A percentile compares a stretch with the other conserved stretches of the same genome.
Conservation (phyloP, 768 basidiomycete species). For the Leccinum variicolor region DNA sequence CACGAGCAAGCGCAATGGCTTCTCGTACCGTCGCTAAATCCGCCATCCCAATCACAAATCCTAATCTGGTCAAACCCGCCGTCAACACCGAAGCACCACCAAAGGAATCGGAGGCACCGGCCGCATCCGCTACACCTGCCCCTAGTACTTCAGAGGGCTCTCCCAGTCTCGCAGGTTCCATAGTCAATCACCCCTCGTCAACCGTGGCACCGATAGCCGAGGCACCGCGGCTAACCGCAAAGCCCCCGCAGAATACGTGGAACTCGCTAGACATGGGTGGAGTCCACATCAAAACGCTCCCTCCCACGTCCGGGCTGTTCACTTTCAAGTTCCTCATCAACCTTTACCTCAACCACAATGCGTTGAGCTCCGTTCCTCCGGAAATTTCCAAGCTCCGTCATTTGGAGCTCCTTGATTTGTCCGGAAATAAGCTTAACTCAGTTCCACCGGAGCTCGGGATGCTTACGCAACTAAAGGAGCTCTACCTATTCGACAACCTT, state of each 20-base stretch:
- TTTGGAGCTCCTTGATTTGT: constrained; percentile 87
- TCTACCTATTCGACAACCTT: constrained; percentile 95
- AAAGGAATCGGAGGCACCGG: constrained; percentile 30
- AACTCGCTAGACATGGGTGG: constrained; percentile 95
- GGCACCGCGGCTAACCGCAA: constrained; percentile 60
- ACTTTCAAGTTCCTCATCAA: constrained; percentile 90
- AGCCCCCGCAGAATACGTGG: constrained; percentile 79
- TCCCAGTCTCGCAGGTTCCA: constrained; percentile 31
- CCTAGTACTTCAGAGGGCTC: constrained; percentile 35
- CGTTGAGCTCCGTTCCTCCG: constrained; percentile 71
- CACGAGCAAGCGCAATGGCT: constrained; percentile 92
- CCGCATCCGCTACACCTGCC: constrained; percentile 28
- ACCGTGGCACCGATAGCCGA: constrained; percentile 72
- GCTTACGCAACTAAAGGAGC: constrained; percentile 84
- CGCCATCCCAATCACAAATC: constrained; percentile 90
- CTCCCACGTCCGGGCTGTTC: constrained; percentile 70
- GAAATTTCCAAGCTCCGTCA: constrained; percentile 82
- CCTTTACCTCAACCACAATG: constrained; percentile 96
- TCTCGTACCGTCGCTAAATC: constrained; percentile 83
- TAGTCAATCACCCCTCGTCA: constrained; percentile 66
- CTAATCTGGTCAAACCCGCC: constrained; percentile 60
- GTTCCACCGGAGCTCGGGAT: constrained; percentile 89
- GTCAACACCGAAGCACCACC: constrained; percentile 24
- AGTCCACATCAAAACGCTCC: constrained; percentile 87
- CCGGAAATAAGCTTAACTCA: constrained; percentile 75